A percentile compares a stretch with the other conserved stretches of the same genome.
Conservation (phyloP, 2,329 filamentous ascomycete species). For the Grosmannia serpens region DNA sequence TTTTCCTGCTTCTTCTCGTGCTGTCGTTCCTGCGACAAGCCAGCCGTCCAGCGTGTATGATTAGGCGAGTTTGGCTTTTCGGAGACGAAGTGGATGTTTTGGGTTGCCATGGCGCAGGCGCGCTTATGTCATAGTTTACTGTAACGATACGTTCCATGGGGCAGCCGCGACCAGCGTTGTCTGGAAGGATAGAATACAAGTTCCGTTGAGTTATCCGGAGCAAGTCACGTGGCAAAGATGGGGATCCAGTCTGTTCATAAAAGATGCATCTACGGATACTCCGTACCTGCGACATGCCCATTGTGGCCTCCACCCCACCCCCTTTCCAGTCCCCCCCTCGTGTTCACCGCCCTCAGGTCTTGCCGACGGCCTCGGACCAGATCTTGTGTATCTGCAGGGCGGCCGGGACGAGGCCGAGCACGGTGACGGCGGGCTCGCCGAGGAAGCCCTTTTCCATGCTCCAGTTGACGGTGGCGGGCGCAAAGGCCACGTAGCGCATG, state of each 20-base stretch:
- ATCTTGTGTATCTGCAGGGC: constrained; percentile 31
- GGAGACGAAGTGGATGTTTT: too few relatives aligned
- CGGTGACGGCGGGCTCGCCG: constrained; percentile 27
- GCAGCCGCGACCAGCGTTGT: neutral
- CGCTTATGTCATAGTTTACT: neutral
- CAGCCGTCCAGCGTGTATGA: too few relatives aligned
- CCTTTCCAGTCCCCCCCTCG: too few relatives aligned
- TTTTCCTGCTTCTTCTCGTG: neutral
- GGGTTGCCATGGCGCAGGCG: neutral
- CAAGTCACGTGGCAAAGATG: too few relatives aligned
- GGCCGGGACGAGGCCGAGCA: constrained; percentile 33
- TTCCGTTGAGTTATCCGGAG: too few relatives aligned
- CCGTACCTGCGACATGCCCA: too few relatives aligned
- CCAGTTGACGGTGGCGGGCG: constrained; percentile 78
- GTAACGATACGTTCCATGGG: neutral
- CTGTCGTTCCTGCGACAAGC: neutral
- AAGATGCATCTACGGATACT: too few relatives aligned
- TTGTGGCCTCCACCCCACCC: too few relatives aligned
- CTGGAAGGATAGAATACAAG: too few relatives aligned
- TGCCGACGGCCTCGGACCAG: constrained; percentile 27
- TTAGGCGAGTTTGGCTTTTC: too few relatives aligned
- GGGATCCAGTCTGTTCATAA: too few relatives aligned
- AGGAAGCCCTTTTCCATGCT: constrained; percentile 52
- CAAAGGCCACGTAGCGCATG: constrained; percentile 61
- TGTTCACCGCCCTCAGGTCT: neutral